Evolutionary conservation across 805 yeast genomes (phyloP).

Genomic region (Ascoidea asiatica): DNA sequence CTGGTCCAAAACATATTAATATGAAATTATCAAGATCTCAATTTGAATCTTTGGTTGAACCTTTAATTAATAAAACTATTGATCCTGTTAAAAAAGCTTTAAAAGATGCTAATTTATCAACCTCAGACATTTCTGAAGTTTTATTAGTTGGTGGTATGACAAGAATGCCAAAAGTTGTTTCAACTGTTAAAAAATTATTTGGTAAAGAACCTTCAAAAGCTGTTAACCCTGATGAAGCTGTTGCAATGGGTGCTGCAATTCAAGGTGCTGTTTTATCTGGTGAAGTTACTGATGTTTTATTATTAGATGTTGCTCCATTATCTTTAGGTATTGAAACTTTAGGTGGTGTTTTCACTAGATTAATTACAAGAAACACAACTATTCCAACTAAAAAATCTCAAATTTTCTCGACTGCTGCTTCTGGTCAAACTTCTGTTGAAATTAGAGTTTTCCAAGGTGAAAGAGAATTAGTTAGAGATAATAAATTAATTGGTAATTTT

Average conservation of each 20-base stretch:
- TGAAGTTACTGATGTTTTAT: conserved; percentile 82
- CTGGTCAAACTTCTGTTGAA: conserved; percentile 94
- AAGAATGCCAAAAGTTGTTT: conserved; percentile 80
- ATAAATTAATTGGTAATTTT: conserved; percentile 95
- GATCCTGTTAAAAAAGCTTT: conserved; percentile 73
- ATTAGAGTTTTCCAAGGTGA: conserved; percentile 99
- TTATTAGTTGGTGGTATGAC: conserved; percentile 88
- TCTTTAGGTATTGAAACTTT: conserved; percentile 94
- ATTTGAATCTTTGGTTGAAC: conserved; percentile 53
- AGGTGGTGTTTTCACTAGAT: conserved; percentile 94
- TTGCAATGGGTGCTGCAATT: conserved; percentile 93
- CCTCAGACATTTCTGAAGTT: conserved; percentile 62
- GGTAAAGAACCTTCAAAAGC: conserved; percentile 70
- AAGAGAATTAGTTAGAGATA: conserved; percentile 95
- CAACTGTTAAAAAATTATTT: conserved; percentile 64
- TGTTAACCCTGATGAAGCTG: conserved; percentile 92
- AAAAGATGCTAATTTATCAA: conserved; percentile 61
- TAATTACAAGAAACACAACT: conserved; percentile 87
- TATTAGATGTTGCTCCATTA: conserved; percentile 82
- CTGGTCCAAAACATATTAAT: conserved; percentile 71
- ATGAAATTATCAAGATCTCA: conserved; percentile 53
- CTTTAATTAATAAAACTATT: conserved; percentile 57
- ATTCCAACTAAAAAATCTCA: conserved; percentile 95
- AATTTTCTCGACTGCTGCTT: conserved; percentile 91
- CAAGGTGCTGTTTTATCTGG: conserved; percentile 96